Percentiles rank a stretch among this genome's conserved stretches.
phyloP scores from a whole-genome alignment of 495 filamentous ascomycete species.

The Annulohypoxylon bovei region DNA sequence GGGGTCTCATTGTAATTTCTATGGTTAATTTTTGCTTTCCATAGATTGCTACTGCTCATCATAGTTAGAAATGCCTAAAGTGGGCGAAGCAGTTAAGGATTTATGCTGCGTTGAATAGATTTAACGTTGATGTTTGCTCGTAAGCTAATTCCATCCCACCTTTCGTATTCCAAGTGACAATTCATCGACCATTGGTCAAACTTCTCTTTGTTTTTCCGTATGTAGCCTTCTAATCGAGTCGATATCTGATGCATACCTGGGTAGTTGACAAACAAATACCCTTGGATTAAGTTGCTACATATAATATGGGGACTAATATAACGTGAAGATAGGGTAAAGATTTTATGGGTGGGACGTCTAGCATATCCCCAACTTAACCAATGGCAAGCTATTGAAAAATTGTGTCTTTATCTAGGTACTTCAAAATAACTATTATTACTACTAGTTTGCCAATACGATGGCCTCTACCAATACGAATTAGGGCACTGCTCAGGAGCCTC shows the following conservation, averaged over 20 bases:
- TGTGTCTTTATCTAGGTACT: neutral
- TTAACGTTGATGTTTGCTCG: neutral
- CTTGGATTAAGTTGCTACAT: too few species aligned
- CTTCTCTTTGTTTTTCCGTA: neutral
- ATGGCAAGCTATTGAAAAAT: neutral
- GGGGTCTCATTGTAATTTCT: too few species aligned
- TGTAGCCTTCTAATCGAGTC: neutral
- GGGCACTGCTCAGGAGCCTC: neutral
- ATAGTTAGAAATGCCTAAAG: neutral
- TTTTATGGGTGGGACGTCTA: neutral
- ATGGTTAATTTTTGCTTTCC: too few species aligned
- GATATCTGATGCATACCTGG: too few species aligned
- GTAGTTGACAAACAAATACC: too few species aligned
- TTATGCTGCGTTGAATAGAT: neutral
- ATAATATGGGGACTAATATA: too few species aligned
- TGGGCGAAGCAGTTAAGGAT: neutral
- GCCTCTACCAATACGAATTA: constrained; percentile 4
- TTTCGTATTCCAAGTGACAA: neutral
- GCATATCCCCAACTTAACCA: neutral
- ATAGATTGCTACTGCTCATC: too few species aligned
- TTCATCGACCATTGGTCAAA: neutral
- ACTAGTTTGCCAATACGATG: neutral
- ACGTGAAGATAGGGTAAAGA: neutral
- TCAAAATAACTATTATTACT: neutral
- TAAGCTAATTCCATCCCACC: neutral